Evolutionary conservation across 306 rosid genomes (phyloP), one percentile per base, ranked within the genome.

Genomic region (Quercus agrifolia): DNA sequence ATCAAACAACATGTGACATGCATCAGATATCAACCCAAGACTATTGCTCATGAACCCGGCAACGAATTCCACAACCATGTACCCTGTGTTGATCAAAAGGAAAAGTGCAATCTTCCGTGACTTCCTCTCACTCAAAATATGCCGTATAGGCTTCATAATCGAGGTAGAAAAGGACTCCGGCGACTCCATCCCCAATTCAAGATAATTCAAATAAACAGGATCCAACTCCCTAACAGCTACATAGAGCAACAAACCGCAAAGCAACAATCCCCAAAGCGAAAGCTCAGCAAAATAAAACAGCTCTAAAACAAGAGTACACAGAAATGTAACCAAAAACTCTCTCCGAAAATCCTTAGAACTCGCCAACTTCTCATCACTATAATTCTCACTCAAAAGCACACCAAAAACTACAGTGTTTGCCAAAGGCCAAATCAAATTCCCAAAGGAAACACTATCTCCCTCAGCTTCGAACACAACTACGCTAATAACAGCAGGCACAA

Each of bases 1-100:
- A 82, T 94, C 99, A 84, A 94, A 94, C 91, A 94, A 83, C 99
- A 94, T 94, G 80, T 94, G 99, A 74, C 98, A 94, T 0, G 97
- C 98, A 88, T 94, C 98, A 5, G 98, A 90, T 78, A 94, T 94
- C 77, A 94, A 83, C 18, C 98, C 98, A 75, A 94, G 91, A 86
- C 98, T 94, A 82, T 94, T 94, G 85, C 98, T 90, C 98, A 92
- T 90, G 75, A 94, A 94, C 58, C 97, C 98, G 15, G 86, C 97
- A 85, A 85, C 89, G 81, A 94, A 94, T 49, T 94, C 98, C 86
- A 94, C 98, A 84, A 92, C 85, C 98, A 94, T 94, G 83, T 94
- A 94, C 0, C 77, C 96, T 7, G 98, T 75, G 77, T 94, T 94
- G 83, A 94, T 92, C 83, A 94, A 67, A 28, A 94, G 99, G 79